phyloP scores from a whole-genome alignment of 805 yeast species.

The Teunomyces aglyptinius region DNA sequence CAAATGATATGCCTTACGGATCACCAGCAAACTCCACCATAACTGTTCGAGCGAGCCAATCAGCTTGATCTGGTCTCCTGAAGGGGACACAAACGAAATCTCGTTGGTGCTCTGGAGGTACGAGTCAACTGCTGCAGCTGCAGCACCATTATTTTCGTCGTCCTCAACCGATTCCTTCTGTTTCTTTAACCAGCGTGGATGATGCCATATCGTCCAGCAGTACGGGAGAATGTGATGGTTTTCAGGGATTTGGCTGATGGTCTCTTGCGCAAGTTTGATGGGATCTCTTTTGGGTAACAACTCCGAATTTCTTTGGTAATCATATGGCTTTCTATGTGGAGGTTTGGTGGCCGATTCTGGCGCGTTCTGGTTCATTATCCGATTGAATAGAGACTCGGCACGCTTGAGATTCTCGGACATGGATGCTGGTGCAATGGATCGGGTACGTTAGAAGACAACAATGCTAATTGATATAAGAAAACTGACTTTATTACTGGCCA shows the following conservation, averaged over 20 bases:
- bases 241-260: constrained; percentile 23
- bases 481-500: no score
- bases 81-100: constrained; percentile 22
- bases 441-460: background rate
- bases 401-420: constrained; percentile 48
- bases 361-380: constrained; percentile 43
- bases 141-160: constrained; percentile 13
- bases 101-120: constrained; percentile 48
- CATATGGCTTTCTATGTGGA: constrained; percentile 7
- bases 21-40: constrained; percentile 43
- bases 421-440: background rate
- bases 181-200: constrained; percentile 30
- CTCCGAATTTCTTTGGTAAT: constrained; percentile 9
- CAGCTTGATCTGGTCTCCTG: constrained; percentile 17
- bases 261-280: constrained; percentile 31
- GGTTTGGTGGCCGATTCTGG: constrained; percentile 8
- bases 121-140: constrained; percentile 35
- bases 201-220: constrained; percentile 53
- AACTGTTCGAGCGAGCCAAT: constrained; percentile 53
- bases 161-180: constrained; percentile 14
- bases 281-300: constrained; percentile 37
- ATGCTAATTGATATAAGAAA: background rate
- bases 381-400: constrained; percentile 45
- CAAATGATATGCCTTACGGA: constrained; percentile 40
- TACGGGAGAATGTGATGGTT: constrained; percentile 43